Base-by-base conservation (phyloP, 1,284 basidiomycete genomes). In the Sporisorium reilianum region DNA sequence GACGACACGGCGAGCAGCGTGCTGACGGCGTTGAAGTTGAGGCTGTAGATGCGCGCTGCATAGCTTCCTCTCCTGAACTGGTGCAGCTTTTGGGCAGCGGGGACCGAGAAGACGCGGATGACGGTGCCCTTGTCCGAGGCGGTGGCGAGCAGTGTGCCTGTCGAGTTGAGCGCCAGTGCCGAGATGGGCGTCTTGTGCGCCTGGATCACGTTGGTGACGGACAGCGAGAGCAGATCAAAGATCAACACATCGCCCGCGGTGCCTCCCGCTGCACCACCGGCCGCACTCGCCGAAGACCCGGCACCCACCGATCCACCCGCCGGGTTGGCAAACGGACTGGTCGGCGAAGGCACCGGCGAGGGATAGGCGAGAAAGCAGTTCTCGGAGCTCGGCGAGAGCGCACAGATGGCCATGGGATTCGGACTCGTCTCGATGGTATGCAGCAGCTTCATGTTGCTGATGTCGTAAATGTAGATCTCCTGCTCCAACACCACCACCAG, bases 391-490 rank as follows among this genome's bases (percentile, higher is more conserved):
- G 96, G 94, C 0, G 94, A 94, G 11, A 99, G 90, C 0, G 95
- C 93, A 84, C 94, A 95, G 80, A 99, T 94, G 25, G 95, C 95
- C 84, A 96, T 92, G 2, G 95, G 94, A 85, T 99, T 99, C 0
- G 93, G 90, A 16, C 93, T 92, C 0, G 96, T 99, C 87, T 99
- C 97, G 62, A 99, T 96, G 51, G 97, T 97, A 85, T 98, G 96
- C 45, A 97, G 86, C 32, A 99, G 88, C 79, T 95, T 92, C 96
- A 99, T 98, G 79, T 97, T 99, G 66, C 92, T 93, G 80, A 99
- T 98, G 84, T 99, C 96, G 84, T 99, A 99, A 62, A 98, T 95
- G 87, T 98, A 99, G 65, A 99, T 97, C 85, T 98, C 94, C 44
- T 90, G 90, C 84, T 97, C 95, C 57, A 99, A 89, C 8, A 99